Base-by-base conservation (phyloP, 2,329 filamentous ascomycete genomes). In the Domatiomyces globalis region DNA sequence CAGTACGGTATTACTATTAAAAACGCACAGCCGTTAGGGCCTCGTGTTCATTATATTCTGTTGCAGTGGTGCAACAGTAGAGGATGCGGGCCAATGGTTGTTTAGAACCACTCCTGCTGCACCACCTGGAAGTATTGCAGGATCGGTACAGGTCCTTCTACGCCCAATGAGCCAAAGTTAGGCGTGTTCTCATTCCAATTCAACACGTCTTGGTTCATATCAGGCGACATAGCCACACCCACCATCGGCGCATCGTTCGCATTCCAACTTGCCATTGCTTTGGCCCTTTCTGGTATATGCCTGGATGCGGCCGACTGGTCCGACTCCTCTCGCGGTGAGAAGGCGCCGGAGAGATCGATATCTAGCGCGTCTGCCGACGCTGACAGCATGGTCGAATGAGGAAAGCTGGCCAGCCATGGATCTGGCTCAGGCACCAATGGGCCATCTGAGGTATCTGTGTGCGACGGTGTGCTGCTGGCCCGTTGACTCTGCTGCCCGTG, bases 401-500 rank as follows among this genome's bases (percentile, higher is more conserved):
- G 50, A 45, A 44, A 36, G 12, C 42, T 22, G n/a, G 18, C 46
- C 5, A 49, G 10, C 50, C 45, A 49, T 25, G 29, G 45, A 2
- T 49, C 50, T 5, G 15, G 19, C 15, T 17, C 25, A 4, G n/a
- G 9, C 15, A 2, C 17, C 15, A 36, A 20, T 5, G 44, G 7
- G 22, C 22, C 22, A 25, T 25, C 22, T 25, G 22, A 25, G 22
- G 33, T 39, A 10, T 39, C 12, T 15, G 29, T 46, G n/a, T 42
- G 47, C 44, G 25, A 36, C 39, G 50, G n/a, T 49, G 46, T 7
- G 45, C 15, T 33, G 50, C 56, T 43, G 46, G 19, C 53, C 42
- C 51, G 22, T 25, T 60, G 53, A 27, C 63, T 55, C 45, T 63
- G 61, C 50, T 79, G 77, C 51, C 72, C 72, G 43, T 79, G 69